phyloP scores from a whole-genome alignment of 176 grass and related monocot species.

The Thalia dealbata region DNA sequence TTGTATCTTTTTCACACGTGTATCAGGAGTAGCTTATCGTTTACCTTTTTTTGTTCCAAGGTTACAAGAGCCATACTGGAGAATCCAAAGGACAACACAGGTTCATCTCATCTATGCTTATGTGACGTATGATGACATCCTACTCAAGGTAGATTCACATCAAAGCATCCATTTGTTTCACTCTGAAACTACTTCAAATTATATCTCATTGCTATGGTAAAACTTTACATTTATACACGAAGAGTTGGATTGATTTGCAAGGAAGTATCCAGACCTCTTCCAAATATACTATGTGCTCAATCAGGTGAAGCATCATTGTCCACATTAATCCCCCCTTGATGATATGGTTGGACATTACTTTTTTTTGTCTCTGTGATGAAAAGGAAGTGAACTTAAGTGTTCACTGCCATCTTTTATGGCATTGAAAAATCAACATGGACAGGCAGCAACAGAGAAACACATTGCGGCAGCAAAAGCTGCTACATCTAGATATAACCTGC shows the following conservation, averaged over 20 bases:
- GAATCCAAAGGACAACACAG: slow-evolving; percentile 68
- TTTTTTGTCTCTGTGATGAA: too few species aligned
- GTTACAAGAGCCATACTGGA: slow-evolving; percentile 91
- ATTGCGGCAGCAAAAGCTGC: too few species aligned
- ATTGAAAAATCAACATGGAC: too few species aligned
- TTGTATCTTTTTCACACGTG: neutral
- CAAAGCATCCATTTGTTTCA: neutral
- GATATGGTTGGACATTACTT: neutral
- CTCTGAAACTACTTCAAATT: neutral
- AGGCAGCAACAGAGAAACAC: too few species aligned
- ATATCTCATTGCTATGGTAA: slow-evolving; percentile 4
- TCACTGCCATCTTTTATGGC: too few species aligned
- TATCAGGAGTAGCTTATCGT: neutral
- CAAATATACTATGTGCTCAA: slow-evolving; percentile 89
- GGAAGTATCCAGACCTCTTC: slow-evolving; percentile 51
- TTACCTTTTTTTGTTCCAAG: slow-evolving; percentile 33
- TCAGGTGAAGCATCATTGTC: slow-evolving; percentile 35
- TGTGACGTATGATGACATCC: slow-evolving; percentile 86
- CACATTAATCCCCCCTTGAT: neutral
- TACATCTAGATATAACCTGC: too few species aligned
- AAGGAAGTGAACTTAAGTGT: too few species aligned
- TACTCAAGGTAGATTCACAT: slow-evolving; percentile 58
- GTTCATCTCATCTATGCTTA: slow-evolving; percentile 95
- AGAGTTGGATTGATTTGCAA: slow-evolving; percentile 63
- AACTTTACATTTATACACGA: slow-evolving; percentile 47